phyloP scores from a whole-genome alignment of 441 rosid species.

The Gossypium schwendimanii region DNA sequence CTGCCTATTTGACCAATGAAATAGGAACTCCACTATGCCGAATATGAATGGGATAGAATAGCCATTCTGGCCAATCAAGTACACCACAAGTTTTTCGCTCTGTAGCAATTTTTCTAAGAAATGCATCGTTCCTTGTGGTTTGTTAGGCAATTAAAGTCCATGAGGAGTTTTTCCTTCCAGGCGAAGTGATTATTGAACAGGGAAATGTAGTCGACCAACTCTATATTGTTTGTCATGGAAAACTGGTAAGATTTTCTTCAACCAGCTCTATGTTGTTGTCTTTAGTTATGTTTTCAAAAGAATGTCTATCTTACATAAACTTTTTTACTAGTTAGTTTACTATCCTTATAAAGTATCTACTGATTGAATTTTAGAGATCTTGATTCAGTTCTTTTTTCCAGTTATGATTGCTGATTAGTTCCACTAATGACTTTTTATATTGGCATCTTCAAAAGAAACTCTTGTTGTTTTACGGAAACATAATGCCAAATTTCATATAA shows the following conservation, averaged over 20 bases:
- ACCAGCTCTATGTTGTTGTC: not conserved
- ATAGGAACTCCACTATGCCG: not conserved
- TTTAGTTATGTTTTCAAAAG: not conserved
- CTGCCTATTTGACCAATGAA: not conserved
- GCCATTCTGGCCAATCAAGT: not conserved
- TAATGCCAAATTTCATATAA: not conserved
- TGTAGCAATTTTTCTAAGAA: not conserved
- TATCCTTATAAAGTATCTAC: not conserved
- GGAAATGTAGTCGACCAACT: conserved; percentile 74
- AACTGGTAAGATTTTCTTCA: conserved; percentile 38
- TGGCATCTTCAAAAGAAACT: not conserved
- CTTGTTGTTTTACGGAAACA: not conserved
- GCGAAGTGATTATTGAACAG: conserved; percentile 71
- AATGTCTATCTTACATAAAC: not conserved
- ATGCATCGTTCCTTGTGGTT: not conserved
- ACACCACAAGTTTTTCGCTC: not conserved
- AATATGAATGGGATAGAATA: not conserved
- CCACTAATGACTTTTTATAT: not conserved
- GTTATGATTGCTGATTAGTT: not conserved
- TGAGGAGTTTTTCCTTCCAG: conserved; percentile 80
- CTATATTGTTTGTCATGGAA: conserved; percentile 74
- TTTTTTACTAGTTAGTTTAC: not conserved
- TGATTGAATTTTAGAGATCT: not conserved
- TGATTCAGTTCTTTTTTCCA: not conserved
- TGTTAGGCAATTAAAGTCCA: conserved; percentile 57